Conservation (phyloP, 805 yeast species). For the Grigorovia transvaalensis region DNA sequence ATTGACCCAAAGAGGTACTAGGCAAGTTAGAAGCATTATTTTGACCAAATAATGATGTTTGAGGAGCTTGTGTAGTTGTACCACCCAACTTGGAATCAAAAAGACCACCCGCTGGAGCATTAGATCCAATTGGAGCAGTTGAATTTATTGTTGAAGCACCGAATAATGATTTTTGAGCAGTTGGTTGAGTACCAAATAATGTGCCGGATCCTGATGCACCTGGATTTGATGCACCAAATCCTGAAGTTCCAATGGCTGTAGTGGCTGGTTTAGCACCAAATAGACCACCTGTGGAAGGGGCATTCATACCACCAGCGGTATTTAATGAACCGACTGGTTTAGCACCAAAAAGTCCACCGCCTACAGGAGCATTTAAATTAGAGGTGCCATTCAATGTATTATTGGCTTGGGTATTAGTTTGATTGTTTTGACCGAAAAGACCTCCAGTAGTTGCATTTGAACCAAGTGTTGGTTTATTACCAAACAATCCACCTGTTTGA, state of each 20-base stretch:
- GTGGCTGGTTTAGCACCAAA: constrained; percentile 9
- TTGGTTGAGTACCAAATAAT: constrained; percentile 15
- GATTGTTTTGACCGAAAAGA: constrained; percentile 22
- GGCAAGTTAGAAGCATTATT: neutral
- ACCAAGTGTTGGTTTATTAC: constrained; percentile 7
- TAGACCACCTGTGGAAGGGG: constrained; percentile 10
- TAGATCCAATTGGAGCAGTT: constrained; percentile 8
- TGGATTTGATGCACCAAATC: constrained; percentile 9
- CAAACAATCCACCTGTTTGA: constrained; percentile 23
- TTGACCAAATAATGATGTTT: neutral
- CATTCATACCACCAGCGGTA: neutral
- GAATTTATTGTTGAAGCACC: constrained; percentile 6
- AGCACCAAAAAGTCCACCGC: constrained; percentile 13
- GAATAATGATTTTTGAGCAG: constrained; percentile 1
- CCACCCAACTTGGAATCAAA: constrained; percentile 26
- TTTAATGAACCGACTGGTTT: constrained; percentile 2
- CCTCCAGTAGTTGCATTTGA: constrained; percentile 26
- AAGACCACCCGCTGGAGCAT: constrained; percentile 31
- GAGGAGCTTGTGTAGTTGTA: constrained; percentile 7
- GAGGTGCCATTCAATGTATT: constrained; percentile 6
- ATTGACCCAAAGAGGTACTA: constrained; percentile 4
- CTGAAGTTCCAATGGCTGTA: neutral
- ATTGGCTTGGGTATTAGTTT: constrained; percentile 3
- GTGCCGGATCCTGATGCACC: constrained; percentile 16
- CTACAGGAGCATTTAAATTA: constrained; percentile 1